Conservation (phyloP, 352 stramenopile genomes). For the Phytophthora crassamura region DNA sequence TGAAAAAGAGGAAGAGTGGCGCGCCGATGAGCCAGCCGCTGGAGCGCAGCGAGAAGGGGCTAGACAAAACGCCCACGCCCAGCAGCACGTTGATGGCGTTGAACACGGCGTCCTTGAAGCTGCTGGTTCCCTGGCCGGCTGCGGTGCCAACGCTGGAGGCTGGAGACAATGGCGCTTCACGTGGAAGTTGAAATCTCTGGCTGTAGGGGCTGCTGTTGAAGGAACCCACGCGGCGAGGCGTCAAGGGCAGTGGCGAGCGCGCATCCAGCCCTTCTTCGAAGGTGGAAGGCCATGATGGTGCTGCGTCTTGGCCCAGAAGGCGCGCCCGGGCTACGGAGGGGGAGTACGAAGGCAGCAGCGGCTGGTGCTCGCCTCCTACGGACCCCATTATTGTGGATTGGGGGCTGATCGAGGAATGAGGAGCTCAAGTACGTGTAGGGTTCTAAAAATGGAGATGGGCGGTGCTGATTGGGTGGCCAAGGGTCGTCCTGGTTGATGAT, state of each 20-base stretch:
- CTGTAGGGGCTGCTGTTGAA: constrained; percentile 51
- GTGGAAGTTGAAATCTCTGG: constrained; percentile 51
- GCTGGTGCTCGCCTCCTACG: constrained; percentile 32
- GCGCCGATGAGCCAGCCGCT: constrained; percentile 75
- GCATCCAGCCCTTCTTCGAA: constrained; percentile 75
- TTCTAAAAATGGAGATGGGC: constrained; percentile 29
- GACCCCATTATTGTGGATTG: constrained; percentile 27
- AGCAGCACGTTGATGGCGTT: constrained; percentile 90
- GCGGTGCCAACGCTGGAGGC: constrained; percentile 17
- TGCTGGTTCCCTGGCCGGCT: constrained; percentile 54
- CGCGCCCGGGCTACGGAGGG: constrained; percentile 51
- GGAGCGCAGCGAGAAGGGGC: constrained; percentile 82
- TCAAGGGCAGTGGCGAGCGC: constrained; percentile 54
- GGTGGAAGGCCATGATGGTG: constrained; percentile 67
- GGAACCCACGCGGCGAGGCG: constrained; percentile 19
- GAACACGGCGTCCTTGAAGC: constrained; percentile 79
- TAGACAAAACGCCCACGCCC: constrained; percentile 86
- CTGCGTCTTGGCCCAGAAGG: constrained; percentile 37
- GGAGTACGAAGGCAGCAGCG: constrained; percentile 71
- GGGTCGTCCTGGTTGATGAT: not conserved
- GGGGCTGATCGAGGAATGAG: constrained; percentile 13
- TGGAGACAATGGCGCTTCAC: constrained; percentile 32
- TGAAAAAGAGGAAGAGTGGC: constrained; percentile 86
- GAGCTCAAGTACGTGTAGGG: constrained; percentile 9
- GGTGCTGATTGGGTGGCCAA: constrained; percentile 24